Base-by-base conservation (phyloP, 768 basidiomycete species). In the Boletus fagicola region DNA sequence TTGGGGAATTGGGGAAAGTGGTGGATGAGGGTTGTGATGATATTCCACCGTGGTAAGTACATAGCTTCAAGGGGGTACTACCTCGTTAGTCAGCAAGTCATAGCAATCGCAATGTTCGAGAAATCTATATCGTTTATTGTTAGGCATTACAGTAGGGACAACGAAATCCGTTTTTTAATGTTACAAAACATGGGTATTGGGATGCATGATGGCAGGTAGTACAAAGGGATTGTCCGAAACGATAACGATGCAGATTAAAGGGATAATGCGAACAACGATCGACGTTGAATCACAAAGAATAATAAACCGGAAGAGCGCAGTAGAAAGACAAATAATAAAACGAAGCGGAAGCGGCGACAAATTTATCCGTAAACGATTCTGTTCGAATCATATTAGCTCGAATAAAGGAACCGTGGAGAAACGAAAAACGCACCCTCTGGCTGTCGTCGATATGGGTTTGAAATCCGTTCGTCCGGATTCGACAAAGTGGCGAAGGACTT, bases 361-460 rank as follows among this genome's bases (percentile, higher is more conserved):
- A 36, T 48, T 72, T 63, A 79, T 72, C 78, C 74, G 64, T 80
- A 80, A 53, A 75, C 73, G 51, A 80, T 69, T 53, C 80, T 80
- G 54, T 53, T 44, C 13, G 43, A 45, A 49, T 35, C 35, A 40
- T 9, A 31, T 62, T 20, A 69, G 58, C 50, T 55, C 42, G 20
- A 2, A 30, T 24, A 30, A 59, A 40, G 16, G 33, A 11, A 24
- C 10, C 20, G 51, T 53, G 31, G 18, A 42, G 42, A 38, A 40
- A 49, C 49, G 31, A 56, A 40, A 30, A 57, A 76, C 88, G 79
- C 72, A 90, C 88, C 89, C 88, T 74, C 84, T 74, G 7, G 84
- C 55, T 11, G 88, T 87, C 20, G 88, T 88, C 40, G 88, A 89
- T 77, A 90, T 87, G n/a, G 90, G 90, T 67, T 85, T 83, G 74